Evolutionary conservation across 768 basidiomycete genomes (phyloP).

Genomic region (Tulasnella sp.): DNA sequence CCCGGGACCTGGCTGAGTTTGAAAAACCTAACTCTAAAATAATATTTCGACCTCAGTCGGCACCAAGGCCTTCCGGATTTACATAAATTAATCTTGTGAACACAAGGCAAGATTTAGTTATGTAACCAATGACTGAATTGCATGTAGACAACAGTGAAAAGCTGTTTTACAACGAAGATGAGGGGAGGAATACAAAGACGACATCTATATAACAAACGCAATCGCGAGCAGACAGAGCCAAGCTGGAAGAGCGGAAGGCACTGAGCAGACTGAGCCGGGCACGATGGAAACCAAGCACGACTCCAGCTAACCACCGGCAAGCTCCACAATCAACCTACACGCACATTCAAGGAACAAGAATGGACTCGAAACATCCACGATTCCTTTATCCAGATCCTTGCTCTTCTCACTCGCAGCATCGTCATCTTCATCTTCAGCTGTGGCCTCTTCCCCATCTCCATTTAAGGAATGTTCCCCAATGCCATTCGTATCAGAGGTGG

Average conservation of each 20-base stretch:
- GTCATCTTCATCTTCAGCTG: slow-evolving; percentile 53
- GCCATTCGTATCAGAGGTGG: neutral
- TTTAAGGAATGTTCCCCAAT: slow-evolving; percentile 10
- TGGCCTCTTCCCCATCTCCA: neutral
- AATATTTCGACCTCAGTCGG: no score
- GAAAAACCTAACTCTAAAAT: no score
- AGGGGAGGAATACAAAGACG: neutral
- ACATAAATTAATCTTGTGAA: no score
- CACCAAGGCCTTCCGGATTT: no score
- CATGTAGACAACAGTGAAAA: no score
- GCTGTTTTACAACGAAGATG: neutral
- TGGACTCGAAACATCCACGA: slow-evolving; percentile 44
- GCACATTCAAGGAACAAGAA: slow-evolving; percentile 97
- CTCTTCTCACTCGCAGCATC: slow-evolving; percentile 38
- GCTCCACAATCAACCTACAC: slow-evolving; percentile 84
- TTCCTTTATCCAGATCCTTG: slow-evolving; percentile 23
- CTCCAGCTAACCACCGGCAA: slow-evolving; percentile 55
- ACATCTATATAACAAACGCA: neutral
- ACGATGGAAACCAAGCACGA: neutral
- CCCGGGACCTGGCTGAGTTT: no score
- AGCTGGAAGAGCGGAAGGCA: neutral
- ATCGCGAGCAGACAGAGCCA: neutral
- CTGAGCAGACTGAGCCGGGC: neutral
- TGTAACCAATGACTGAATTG: no score
- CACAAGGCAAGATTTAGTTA: no score